Evolutionary conservation across 1,284 basidiomycete species (phyloP).

Genomic region (Leccinum fuscescens): DNA sequence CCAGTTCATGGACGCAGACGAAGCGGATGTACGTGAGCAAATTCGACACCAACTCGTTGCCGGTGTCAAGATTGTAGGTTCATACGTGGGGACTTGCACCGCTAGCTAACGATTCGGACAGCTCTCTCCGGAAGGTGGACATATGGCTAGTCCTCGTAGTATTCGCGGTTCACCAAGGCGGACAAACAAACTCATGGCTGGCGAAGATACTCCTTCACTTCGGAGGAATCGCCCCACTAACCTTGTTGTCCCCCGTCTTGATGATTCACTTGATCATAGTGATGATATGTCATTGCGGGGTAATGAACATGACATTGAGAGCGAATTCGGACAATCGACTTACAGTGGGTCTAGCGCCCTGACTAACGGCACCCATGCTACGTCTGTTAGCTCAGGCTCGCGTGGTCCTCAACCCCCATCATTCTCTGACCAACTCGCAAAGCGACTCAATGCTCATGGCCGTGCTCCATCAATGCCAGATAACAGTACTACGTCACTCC

Average conservation of each 20-base stretch:
- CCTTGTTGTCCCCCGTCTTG: slow-evolving; percentile 42
- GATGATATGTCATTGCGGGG: slow-evolving; percentile 40
- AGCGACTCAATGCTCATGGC: slow-evolving; percentile 40
- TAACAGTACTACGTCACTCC: slow-evolving; percentile 22
- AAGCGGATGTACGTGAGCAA: slow-evolving; percentile 80
- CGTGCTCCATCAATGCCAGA: slow-evolving; percentile 31
- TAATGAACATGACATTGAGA: slow-evolving; percentile 54
- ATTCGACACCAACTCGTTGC: slow-evolving; percentile 79
- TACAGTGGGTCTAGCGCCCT: slow-evolving; percentile 43
- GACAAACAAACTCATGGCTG: slow-evolving; percentile 37
- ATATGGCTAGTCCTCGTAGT: slow-evolving; percentile 62
- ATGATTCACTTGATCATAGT: slow-evolving; percentile 43
- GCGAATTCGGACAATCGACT: slow-evolving; percentile 54
- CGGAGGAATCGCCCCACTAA: slow-evolving; percentile 41
- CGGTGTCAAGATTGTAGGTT: slow-evolving; percentile 66
- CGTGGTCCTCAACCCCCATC: slow-evolving; percentile 42
- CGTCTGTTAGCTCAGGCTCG: slow-evolving; percentile 52
- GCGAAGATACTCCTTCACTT: slow-evolving; percentile 37
- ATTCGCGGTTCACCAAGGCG: slow-evolving; percentile 63
- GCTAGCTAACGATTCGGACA: slow-evolving; percentile 34
- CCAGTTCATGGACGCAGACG: slow-evolving; percentile 91
- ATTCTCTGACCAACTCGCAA: slow-evolving; percentile 60
- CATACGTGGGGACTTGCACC: slow-evolving; percentile 6
- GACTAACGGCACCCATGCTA: slow-evolving; percentile 51
- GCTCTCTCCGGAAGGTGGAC: slow-evolving; percentile 49